Conservation (phyloP, 1,284 basidiomycete species). For the Leccinum pachyderme region DNA sequence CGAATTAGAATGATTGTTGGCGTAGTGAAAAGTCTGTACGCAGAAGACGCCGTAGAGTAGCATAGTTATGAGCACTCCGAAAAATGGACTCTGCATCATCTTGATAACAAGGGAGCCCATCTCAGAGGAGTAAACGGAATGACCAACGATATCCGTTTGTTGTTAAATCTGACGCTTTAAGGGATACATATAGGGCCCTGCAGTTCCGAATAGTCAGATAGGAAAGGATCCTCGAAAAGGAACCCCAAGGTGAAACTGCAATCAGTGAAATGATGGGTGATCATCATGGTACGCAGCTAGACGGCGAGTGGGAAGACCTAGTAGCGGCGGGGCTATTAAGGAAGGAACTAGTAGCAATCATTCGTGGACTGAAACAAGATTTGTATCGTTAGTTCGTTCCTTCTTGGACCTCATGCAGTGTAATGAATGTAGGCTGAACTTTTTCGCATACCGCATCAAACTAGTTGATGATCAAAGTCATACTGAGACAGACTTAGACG, state of each 20-base stretch:
- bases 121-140: background rate
- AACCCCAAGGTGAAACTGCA: background rate
- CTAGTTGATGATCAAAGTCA: background rate
- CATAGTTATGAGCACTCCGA: slow-evolving; percentile 6
- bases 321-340: background rate
- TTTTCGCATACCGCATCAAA: background rate
- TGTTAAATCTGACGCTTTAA: background rate
- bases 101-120: background rate
- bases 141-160: background rate
- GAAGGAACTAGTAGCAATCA: background rate
- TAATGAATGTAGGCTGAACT: background rate
- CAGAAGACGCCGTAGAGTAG: slow-evolving; percentile 10
- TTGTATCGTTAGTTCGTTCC: background rate
- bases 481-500: background rate
- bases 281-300: background rate
- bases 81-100: slow-evolving; percentile 1
- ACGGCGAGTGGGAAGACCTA: background rate
- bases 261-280: background rate
- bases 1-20: background rate
- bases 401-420: background rate
- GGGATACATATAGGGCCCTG: background rate
- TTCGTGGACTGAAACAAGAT: background rate
- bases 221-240: background rate
- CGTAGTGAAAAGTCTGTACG: slow-evolving; percentile 11
- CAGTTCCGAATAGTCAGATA: background rate